Conservation (phyloP, 2,329 filamentous ascomycete species). For the Thyridium curvatum region DNA sequence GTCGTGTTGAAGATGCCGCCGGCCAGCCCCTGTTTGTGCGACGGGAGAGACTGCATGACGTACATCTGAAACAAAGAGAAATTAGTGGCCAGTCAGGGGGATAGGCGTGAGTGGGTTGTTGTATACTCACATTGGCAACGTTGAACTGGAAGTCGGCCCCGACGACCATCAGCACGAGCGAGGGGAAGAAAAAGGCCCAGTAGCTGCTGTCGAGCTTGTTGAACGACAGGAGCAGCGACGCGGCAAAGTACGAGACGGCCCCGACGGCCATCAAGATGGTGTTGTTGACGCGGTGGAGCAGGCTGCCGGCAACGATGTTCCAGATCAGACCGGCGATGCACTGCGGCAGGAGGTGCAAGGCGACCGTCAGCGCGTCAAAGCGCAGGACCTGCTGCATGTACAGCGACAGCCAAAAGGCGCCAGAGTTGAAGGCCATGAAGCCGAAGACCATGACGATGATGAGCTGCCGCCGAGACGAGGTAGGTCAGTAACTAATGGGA, state of each 20-base stretch:
- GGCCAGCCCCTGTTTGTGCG: constrained; percentile 57
- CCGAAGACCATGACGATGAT: constrained; percentile 52
- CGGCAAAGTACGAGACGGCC: constrained; percentile 28
- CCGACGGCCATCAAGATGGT: constrained; percentile 50
- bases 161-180: constrained; percentile 52
- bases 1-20: constrained; percentile 65
- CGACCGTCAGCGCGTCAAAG: constrained; percentile 50
- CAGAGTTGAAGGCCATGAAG: constrained; percentile 55
- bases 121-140: constrained; percentile 53
- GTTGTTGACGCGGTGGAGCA: constrained; percentile 60
- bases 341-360: constrained; percentile 59
- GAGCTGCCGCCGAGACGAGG: constrained; percentile 34
- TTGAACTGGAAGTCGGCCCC: constrained; percentile 67
- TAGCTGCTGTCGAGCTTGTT: constrained; percentile 50
- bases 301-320: constrained; percentile 54
- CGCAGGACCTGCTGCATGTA: constrained; percentile 55
- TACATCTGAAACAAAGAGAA: constrained; percentile 46
- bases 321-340: constrained; percentile 56
- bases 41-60: constrained; percentile 58
- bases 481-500: neutral
- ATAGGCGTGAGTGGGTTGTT: neutral
- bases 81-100: neutral
- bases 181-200: constrained; percentile 61
- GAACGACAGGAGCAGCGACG: constrained; percentile 47
- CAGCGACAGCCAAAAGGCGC: constrained; percentile 57